Conservation (phyloP, 2,329 filamentous ascomycete genomes). For the Botrytis hyacinthi region DNA sequence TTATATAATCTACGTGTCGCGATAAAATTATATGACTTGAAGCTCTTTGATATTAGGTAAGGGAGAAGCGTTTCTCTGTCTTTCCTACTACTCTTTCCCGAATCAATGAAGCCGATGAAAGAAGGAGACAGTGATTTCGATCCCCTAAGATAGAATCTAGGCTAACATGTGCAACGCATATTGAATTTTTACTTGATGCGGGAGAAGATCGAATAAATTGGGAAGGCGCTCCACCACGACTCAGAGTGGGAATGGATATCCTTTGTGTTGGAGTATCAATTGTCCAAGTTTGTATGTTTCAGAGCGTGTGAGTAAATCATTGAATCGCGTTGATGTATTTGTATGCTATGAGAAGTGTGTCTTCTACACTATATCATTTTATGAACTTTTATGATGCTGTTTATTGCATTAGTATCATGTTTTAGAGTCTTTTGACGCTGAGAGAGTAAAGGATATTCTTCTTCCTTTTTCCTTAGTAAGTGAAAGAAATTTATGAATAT, state of each 20-base stretch:
- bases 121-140: neutral
- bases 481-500: neutral
- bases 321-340: neutral
- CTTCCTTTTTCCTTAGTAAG: neutral
- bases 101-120: neutral
- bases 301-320: neutral
- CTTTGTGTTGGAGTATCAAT: neutral
- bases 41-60: neutral
- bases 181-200: neutral
- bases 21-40: neutral
- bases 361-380: neutral
- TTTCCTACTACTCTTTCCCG: neutral
- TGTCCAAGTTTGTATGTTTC: neutral
- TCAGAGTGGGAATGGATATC: neutral
- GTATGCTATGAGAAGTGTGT: neutral
- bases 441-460: neutral
- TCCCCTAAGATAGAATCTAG: neutral
- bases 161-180: neutral
- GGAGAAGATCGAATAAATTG: neutral
- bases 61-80: neutral
- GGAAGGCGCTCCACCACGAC: neutral
- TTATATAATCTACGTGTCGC: neutral
- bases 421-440: neutral
- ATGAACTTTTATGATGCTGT: neutral
- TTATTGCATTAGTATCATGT: neutral